phyloP scores from a whole-genome alignment of 306 rosid genomes.

The Fagus crenata region DNA sequence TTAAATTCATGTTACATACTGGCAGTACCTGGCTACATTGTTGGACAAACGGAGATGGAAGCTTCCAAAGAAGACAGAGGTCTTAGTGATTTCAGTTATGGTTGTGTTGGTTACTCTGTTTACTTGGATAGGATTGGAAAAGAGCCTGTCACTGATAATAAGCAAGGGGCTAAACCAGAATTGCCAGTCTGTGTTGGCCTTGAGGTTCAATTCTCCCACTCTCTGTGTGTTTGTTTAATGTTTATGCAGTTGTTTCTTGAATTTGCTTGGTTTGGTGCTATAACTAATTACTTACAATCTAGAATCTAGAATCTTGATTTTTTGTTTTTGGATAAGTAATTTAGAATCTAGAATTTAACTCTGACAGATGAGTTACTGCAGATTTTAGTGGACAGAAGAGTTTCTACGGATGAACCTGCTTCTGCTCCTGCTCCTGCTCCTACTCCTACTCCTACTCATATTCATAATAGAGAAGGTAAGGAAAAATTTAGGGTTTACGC shows the following conservation, averaged over 20 bases:
- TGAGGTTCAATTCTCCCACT: not conserved
- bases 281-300: not conserved
- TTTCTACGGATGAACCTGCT: not conserved
- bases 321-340: not conserved
- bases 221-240: not conserved
- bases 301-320: not conserved
- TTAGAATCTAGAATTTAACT: not conserved
- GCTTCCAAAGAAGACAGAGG: slow-evolving; percentile 75
- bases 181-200: slow-evolving; percentile 14
- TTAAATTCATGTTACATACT: not conserved
- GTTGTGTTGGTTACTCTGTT: slow-evolving; percentile 17
- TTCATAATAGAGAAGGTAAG: slow-evolving; percentile 2
- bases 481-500: not conserved
- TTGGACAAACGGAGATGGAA: slow-evolving; percentile 76
- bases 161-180: slow-evolving; percentile 1
- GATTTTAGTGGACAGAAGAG: not conserved
- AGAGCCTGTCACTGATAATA: not conserved
- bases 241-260: not conserved
- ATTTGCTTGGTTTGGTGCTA: not conserved
- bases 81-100: slow-evolving; percentile 8
- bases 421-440: slow-evolving; percentile 6
- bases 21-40: slow-evolving; percentile 69
- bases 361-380: slow-evolving; percentile 1
- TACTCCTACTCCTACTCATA: not conserved
- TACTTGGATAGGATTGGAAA: not conserved